Base-by-base conservation (phyloP, 176 grass and related monocot genomes). In the Paspalum vaginatum region DNA sequence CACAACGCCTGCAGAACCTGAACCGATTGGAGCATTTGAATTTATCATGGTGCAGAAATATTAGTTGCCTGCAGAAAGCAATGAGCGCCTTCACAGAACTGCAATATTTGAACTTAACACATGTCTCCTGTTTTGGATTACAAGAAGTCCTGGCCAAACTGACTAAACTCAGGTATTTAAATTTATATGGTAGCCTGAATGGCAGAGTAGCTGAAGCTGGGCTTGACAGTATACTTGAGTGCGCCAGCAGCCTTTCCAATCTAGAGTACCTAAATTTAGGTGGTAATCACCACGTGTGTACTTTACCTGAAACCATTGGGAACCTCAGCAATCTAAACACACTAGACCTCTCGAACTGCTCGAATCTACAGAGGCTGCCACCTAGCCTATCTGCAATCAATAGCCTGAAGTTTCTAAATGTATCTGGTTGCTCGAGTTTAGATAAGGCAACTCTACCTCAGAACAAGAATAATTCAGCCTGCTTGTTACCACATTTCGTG, bases 241-340 rank as follows among this genome's bases (percentile, higher is more conserved):
- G 0, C 0, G 9, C 40, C 61, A 2, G 27, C 7, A 9, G 2
- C 0, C 6, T 64, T 40, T 64, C 32, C 15, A 39, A 37, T 56
- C 5, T 18, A 21, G 18, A 56, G 9, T 4, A 18, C 6, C 40
- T 44, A 5, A 1, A 7, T 22, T 5, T 68, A 2, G 7, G 20
- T 54, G 1, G 0, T 5, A 8, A 8, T 49, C 0, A 1, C 2
- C 4, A 0, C 7, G 8, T 3, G 2, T 4, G 9, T 15, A 13
- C 4, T 8, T 37, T 63, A 63, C 60, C 60, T 0, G 60, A 63
- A 37, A 17, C 27, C 14, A 8, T 63, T 63, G 26, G 27, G 6
- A 63, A 63, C 7, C 61, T 58, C n/a, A 2, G 1, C 2, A 58
- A 58, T 8, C 8, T 58, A 58, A 7, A 58, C 24, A 58, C 55